Evolutionary conservation across 371 early-diverging fungal genomes (phyloP), one percentile per base, ranked within the genome.

Genomic region (Conidiobolus incongruus): DNA sequence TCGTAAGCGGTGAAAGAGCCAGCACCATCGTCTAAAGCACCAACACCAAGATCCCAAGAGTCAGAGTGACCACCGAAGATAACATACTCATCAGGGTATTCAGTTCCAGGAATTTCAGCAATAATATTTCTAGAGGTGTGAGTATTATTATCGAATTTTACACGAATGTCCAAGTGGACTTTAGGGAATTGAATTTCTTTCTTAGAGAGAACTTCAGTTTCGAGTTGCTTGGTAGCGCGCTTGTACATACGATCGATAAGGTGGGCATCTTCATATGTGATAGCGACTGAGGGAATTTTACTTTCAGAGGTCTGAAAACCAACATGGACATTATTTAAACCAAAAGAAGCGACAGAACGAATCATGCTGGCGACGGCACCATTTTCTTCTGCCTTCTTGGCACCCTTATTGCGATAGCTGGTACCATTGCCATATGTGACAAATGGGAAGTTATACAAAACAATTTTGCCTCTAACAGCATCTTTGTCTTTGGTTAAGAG

Each of bases 11-110:
- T 47, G 26, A 69, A 69, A 36, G 60, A 57, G 15, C 68, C 71
- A 3, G 60, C 65, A 22, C 64, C 71, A 48, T 70, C 55, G 32
- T 69, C 69, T 31, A 60, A 52, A 0, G 66, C 68, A 1, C 70
- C 69, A 10, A 56, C 58, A 7, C 71, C 71, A 11, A 65, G 56
- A 36, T 70, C 71, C 69, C 70, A 70, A 28, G 65, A 64, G 45
- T 69, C 69, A 50, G 70, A 61, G 47, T 68, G 70, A 4, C 71
- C 71, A 47, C 70, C 61, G 28, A 70, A 38, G n/a, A 66, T 55
- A 11, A 70, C 58, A 1, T 68, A 51, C 38, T 69, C 65, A 16
- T 70, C 58, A 6, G 66, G 61, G 0, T 31, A 40, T 40, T 63
- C 65, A 7, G 55, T 43, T 33, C 71, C 71, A 41, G 55, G 56